Base-by-base conservation (phyloP, 345 rosid genomes). In the Aquilaria sinensis region DNA sequence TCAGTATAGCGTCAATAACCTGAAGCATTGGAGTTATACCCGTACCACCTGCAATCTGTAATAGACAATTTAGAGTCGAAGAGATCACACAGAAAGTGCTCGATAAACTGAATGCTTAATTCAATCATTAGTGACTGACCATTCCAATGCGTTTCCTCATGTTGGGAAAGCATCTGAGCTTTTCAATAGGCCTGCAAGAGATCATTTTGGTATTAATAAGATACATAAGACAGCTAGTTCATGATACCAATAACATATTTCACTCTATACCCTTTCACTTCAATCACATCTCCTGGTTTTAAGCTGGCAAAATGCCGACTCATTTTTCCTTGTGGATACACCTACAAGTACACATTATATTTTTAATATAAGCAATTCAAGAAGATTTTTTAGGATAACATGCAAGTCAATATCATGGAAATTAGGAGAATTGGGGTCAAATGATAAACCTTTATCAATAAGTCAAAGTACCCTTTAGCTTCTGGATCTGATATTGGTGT, bases 21-120 rank as follows among this genome's bases (percentile, higher is more conserved):
- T 92, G 98, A 74, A 92, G 92, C 97, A 92, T 92, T 62, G 98
- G 98, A 51, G 98, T 89, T 70, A 92, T 92, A 66, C 98, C 98
- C 46, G 88, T 74, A 62, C 98, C 98, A 70, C 98, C 98, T 16
- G 98, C 96, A 74, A 92, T 84, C 98, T 89, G 75, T 66, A 52
- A 31, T 37, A 37, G 7, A 37, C 43, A 3, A 37, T 37, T 37
- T 37, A 1, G 43, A 37, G 43, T 37, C 8, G 8, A 37, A 37
- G 3, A 37, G 43, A 37, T 37, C 5, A 37, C 8, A 4, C 43
- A 37, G 8, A 9, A 37, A 1, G 43, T 37, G 5, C 2, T 23
- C 1, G 43, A 37, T 37, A 37, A 37, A 37, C 8, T 9, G 8
- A 9, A 37, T 37, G 43, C 43, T 5, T 3, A 37, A 37, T 37